Evolutionary conservation across 805 yeast genomes (phyloP).

Genomic region (Metschnikowia henanensis): DNA sequence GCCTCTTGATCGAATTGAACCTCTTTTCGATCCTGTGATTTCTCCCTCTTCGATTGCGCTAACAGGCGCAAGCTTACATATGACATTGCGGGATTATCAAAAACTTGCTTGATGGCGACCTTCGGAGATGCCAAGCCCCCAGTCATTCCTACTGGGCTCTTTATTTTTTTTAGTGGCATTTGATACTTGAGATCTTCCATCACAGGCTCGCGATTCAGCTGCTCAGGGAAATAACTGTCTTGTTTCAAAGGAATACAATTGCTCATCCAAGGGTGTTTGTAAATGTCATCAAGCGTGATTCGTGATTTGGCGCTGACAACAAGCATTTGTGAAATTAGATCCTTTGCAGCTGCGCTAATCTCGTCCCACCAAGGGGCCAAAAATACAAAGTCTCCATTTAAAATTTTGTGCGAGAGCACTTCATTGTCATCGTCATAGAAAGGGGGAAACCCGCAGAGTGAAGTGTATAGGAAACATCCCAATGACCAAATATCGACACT

Average conservation of each 20-base stretch:
- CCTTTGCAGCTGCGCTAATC: conserved; percentile 64
- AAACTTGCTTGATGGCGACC: conserved; percentile 40
- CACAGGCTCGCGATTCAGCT: neutral
- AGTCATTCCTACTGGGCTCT: conserved; percentile 12
- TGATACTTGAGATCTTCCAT: neutral
- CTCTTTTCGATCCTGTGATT: conserved; percentile 12
- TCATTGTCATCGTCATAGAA: conserved; percentile 86
- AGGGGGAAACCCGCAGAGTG: conserved; percentile 97
- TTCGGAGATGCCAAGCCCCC: conserved; percentile 17
- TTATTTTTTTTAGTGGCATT: conserved; percentile 4
- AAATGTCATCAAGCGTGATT: conserved; percentile 69
- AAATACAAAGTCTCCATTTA: conserved; percentile 76
- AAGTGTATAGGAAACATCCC: conserved; percentile 92
- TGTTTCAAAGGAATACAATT: conserved; percentile 14
- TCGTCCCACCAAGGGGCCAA: conserved; percentile 91
- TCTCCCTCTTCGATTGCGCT: conserved; percentile 16
- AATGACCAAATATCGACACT: conserved; percentile 99
- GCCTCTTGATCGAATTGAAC: conserved; percentile 23
- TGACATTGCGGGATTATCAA: conserved; percentile 44
- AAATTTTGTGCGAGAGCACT: conserved; percentile 71
- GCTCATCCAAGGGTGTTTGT: conserved; percentile 74
- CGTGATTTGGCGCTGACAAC: conserved; percentile 71
- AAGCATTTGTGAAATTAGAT: conserved; percentile 62
- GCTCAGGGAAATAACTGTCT: conserved; percentile 19
- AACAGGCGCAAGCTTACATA: conserved; percentile 18